Conservation (phyloP, 352 stramenopile genomes). For the Globisporangium rhizosaccharum region DNA sequence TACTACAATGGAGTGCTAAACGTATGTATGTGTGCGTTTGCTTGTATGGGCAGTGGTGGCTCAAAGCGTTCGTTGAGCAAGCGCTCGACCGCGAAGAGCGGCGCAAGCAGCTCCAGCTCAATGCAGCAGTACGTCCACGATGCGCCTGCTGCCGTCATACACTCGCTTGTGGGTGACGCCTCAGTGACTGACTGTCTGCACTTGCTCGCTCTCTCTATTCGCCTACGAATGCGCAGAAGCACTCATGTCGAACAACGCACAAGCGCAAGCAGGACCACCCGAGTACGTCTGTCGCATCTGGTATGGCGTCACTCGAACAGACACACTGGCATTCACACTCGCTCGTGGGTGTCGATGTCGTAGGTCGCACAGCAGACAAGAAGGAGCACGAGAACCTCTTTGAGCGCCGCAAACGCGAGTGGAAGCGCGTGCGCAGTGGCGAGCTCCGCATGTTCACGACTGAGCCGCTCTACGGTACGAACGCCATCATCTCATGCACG, state of each 20-base stretch:
- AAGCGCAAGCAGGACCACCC: slow-evolving; percentile 73
- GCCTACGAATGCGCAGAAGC: slow-evolving; percentile 16
- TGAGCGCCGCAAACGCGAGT: slow-evolving; percentile 59
- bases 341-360: not conserved
- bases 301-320: not conserved
- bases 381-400: slow-evolving; percentile 75
- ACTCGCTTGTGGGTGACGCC: not conserved
- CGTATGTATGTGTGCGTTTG: not conserved
- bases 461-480: slow-evolving; percentile 57
- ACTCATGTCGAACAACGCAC: slow-evolving; percentile 45
- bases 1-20: not conserved
- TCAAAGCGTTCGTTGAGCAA: slow-evolving; percentile 67
- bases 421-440: slow-evolving; percentile 64
- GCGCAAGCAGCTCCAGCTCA: slow-evolving; percentile 40
- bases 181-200: not conserved
- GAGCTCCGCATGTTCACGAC: slow-evolving; percentile 69
- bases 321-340: not conserved
- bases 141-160: not conserved
- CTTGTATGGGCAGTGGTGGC: slow-evolving; percentile 51
- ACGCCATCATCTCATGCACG: not conserved
- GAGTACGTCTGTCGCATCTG: slow-evolving; percentile 23
- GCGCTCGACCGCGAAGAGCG: slow-evolving; percentile 56
- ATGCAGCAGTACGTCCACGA: slow-evolving; percentile 18
- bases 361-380: slow-evolving; percentile 65
- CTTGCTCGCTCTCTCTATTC: not conserved